Base-by-base conservation (phyloP, 2,329 filamentous ascomycete genomes). In the Neofusicoccum ribis region DNA sequence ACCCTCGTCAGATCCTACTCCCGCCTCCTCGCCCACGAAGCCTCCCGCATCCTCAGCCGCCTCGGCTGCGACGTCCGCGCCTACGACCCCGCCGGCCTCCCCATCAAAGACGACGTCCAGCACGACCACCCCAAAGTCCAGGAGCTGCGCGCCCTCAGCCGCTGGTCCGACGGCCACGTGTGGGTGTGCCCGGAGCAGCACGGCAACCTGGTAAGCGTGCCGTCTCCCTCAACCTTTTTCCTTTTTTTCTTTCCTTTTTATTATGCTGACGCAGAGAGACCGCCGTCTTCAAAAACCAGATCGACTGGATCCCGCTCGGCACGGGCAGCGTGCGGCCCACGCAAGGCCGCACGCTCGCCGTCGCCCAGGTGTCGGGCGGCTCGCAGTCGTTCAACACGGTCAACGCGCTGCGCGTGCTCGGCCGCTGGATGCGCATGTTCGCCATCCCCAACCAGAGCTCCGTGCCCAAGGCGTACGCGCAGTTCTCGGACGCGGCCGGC, bases 381-480 rank as follows among this genome's bases (percentile, higher is more conserved):
- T 88, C 84, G 0, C 88, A 90, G 72, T 86, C 83, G 0, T 90
- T 90, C 78, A 90, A 91, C 69, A 84, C 86, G 0, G 86, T 90
- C 8, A 90, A 90, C 70, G 83, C 83, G 0, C 77, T 90, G n/a
- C 82, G 88, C 0, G 83, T 90, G 11, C 79, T 90, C 0, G 88
- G 88, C 0, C 82, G 88, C 0, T 90, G 88, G 88, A 89, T 89
- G 87, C 82, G 87, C 46, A 89, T 89, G 86, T 89, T 89, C 68
- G 79, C 83, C 0, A 88, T 89, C 31, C 86, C 87, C 0, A 90
- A 90, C 71, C 88, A 90, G 72, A 86, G 83, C 27, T 88, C 84
- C 0, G 81, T 90, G 2, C 88, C 88, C 0, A 84, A 80, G 72
- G 88, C 87, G 0, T 90, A 87, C 67, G 89, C 82, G 4, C 85